Evolutionary conservation across 2,329 filamentous ascomycete species (phyloP), one percentile per base, ranked within the genome.

Genomic region (Teratosphaeria viscida): DNA sequence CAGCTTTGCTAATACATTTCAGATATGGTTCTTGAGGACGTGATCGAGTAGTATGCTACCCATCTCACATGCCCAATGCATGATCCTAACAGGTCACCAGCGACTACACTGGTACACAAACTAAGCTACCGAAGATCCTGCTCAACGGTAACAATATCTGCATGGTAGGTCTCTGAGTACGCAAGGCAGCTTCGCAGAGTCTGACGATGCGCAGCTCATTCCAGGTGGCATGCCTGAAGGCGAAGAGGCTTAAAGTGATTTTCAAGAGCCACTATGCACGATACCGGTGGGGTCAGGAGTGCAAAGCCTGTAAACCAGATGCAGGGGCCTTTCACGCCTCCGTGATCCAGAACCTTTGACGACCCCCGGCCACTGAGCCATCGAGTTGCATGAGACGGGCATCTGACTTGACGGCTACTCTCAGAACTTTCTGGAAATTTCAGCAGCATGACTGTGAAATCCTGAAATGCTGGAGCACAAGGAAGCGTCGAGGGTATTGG

Each of bases 11-110:
- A n/a, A 68, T 56, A 55, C 57, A 47, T 57, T 62, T 32, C 66
- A 97, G 92, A 99, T 76, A 99, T 99, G 92, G 94, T 99, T 6
- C 78, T 99, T 35, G 92, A 96, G 73, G 90, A 99, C 67, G 94
- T 97, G 63, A 96, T 91, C 37, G 94, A 99, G 78, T 96, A 69
- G 72, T 74, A 68, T 91, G 92, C 94, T 82, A 35, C 16, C 7
- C 12, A 26, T 2, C 23, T 11, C 57, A n/a, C 52, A 16, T 29
- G 16, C 34, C 27, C 16, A 3, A 0, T 16, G 14, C 47, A 54
- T 26, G n/a, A 11, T 49, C 3, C 59, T 64, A 23, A 63, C 54
- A 12, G 26, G 34, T 39, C 3, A 16, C 29, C 64, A 97, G 92
- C 73, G 94, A 99, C 77, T 95, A 95, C 77, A 86, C 86, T 5